A percentile compares a stretch with the other conserved stretches of the same genome.
Evolutionary conservation across 257 asterid species (phyloP).

Genomic region (Paraleonurus japonicus): DNA sequence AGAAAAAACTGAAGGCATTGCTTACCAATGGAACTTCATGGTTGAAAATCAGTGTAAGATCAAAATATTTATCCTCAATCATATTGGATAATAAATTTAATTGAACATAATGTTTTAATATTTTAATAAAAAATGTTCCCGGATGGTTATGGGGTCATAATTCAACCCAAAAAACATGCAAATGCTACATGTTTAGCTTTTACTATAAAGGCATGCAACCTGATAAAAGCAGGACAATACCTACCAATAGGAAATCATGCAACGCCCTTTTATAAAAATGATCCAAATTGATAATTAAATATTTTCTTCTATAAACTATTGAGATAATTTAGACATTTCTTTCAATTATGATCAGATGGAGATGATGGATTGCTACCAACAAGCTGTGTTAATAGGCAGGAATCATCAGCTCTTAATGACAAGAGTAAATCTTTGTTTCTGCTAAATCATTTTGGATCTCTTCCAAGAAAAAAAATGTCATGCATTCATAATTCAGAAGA

Average conservation of each 20-base stretch:
- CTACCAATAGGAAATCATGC: background rate
- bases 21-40: slow-evolving; percentile 89
- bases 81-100: no score
- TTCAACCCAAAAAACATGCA: no score
- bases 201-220: no score
- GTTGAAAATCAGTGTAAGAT: slow-evolving; percentile 50
- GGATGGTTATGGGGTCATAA: no score
- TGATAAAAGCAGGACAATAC: background rate
- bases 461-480: slow-evolving; percentile 40
- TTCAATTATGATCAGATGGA: slow-evolving; percentile 48
- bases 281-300: no score
- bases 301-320: no score
- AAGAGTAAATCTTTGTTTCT: slow-evolving; percentile 55
- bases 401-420: slow-evolving; percentile 57
- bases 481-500: slow-evolving; percentile 58
- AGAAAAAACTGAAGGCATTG: slow-evolving; percentile 71
- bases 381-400: slow-evolving; percentile 49
- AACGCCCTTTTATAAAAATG: background rate
- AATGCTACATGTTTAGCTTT: no score
- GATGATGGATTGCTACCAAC: slow-evolving; percentile 56
- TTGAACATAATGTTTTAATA: no score
- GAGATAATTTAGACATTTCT: background rate
- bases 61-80: no score
- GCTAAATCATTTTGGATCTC: slow-evolving; percentile 55
- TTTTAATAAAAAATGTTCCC: no score